Evolutionary conservation across 2,329 filamentous ascomycete species (phyloP), one percentile per base, ranked within the genome.

Genomic region (Colletotrichum sp.): DNA sequence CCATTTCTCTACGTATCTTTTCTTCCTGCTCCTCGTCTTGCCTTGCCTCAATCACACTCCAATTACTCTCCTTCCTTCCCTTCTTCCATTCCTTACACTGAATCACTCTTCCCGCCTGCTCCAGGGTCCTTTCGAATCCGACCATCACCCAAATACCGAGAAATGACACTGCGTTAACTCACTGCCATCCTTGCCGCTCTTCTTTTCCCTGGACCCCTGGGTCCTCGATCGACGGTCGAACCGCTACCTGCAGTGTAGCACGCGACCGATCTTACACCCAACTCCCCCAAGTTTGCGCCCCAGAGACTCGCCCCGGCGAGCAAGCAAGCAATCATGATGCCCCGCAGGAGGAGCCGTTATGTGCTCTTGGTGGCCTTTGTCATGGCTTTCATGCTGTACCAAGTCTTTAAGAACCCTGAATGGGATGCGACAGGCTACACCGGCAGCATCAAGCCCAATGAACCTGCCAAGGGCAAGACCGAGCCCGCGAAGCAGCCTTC

Each of bases 321-420:
- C 61, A 39, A n/a, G 28, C 55, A 48, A 25, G 52, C 55, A 57
- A 44, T 27, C 78, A 83, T 80, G 79, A 92, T 93, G 89, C 83
- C 90, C 74, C 90, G 92, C 68, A 87, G 93, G 79, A 87, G 92
- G 81, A 93, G 93, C 80, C 90, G 92, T 75, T 86, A 92, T 73
- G 92, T 93, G 77, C 82, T 91, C 39, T 81, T 91, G 76, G 89
- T 89, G 79, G 88, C 91, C 71, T 83, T 90, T 77, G 82, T 92
- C 72, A 83, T 91, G 66, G 83, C 91, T 66, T 85, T 93, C 76
- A 86, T 91, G 68, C 83, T 91, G 68, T 90, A 90, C 80, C 89
- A 88, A 75, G 82, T 88, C 72, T 83, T 85, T 52, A 83, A 85
- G 72, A 88, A 85, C 77, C 85, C 86, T 34, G 78, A 78, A 36